Evolutionary conservation across 257 asterid species (phyloP).

Genomic region (Datura wrightii): DNA sequence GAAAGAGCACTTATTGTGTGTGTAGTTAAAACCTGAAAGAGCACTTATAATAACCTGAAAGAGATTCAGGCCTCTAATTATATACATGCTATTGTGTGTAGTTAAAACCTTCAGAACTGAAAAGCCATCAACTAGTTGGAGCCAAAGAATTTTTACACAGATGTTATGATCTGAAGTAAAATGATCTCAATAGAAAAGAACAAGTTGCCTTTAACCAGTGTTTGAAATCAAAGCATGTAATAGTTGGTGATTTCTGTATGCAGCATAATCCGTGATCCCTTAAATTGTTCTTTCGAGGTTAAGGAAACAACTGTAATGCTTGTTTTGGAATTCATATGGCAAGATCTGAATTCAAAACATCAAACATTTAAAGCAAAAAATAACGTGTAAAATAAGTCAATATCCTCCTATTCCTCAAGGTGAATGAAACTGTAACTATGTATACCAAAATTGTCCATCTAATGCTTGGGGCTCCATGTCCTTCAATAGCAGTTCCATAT

Average conservation of each 20-base stretch:
- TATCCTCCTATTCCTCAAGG: not conserved
- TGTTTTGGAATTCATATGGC: not conserved
- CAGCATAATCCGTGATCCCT: not conserved
- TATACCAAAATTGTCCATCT: not conserved
- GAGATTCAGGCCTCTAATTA: not conserved
- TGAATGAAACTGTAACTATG: not conserved
- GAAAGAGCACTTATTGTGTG: conserved; percentile 15
- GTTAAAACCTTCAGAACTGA: not conserved
- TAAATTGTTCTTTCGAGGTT: not conserved
- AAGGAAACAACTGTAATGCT: not conserved
- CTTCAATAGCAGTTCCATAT: no score
- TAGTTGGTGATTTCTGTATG: not conserved
- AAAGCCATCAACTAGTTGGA: not conserved
- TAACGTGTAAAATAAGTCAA: not conserved
- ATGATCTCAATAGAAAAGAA: not conserved
- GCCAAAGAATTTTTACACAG: not conserved
- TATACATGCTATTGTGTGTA: conserved; percentile 1
- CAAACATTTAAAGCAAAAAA: not conserved
- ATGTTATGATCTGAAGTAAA: not conserved
- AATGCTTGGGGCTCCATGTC: not conserved
- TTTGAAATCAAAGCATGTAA: not conserved
- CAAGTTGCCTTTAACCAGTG: not conserved
- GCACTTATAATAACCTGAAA: not conserved
- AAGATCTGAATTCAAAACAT: not conserved
- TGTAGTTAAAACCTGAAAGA: conserved; percentile 17